Base-by-base conservation (phyloP, 352 stramenopile genomes). In the Pythium oligandrum region DNA sequence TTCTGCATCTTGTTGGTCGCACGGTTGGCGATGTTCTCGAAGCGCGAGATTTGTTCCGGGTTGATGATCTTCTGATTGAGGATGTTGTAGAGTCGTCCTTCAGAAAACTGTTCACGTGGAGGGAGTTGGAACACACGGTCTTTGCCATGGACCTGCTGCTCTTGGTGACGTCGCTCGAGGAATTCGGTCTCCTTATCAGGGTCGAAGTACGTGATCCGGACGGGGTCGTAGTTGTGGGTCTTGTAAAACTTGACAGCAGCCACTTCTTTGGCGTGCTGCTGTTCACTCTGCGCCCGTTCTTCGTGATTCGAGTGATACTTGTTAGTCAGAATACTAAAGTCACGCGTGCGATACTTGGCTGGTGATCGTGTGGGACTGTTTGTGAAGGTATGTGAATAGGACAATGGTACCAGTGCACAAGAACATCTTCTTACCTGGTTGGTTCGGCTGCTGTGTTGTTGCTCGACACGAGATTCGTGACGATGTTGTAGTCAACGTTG, bases 271-370 rank as follows among this genome's bases (percentile, higher is more conserved):
- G 71, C 69, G 10, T 63, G 57, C 6, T 44, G 50, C 30, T 51
- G 45, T 30, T 91, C 80, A 17, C 59, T 43, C 12, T 66, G 45
- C 5, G 71, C 57, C 1, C 68, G 67, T 35, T 65, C 51, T 3
- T 86, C 75, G 33, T 90, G 77, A 4, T 66, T 55, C 30, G 80
- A 66, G 55, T 87, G 73, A 48, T 64, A 90, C 71, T 90, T 83
- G 70, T 90, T 90, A 32, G 70, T 84, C 42, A 90, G 69, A 39
- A 90, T 86, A 54, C 81, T 88, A 57, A 88, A 90, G 35, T 86
- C 76, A 4, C 76, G 76, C 12, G 57, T 66, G 10, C 74, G 61
- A 33, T 78, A 71, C 46, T 55, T 62, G 5, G 64, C 70, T 43
- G 64, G 17, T 26, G 17, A 26, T 26, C 17, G 17, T 26, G 17